phyloP scores from a whole-genome alignment of 768 basidiomycete species.

The Tricholoma sp. region DNA sequence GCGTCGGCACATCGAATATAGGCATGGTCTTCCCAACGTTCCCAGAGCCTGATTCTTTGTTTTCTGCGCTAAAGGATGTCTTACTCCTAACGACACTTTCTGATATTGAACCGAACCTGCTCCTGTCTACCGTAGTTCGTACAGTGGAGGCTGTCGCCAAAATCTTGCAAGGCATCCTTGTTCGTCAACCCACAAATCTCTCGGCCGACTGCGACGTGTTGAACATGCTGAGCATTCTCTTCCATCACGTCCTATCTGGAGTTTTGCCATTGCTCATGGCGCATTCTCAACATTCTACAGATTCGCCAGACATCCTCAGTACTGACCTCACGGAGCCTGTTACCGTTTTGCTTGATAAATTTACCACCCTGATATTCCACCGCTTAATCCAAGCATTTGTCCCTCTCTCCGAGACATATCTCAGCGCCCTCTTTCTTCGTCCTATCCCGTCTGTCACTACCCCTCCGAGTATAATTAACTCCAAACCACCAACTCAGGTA shows the following conservation, averaged over 20 bases:
- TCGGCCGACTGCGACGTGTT: conserved; percentile 15
- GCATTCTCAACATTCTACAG: conserved; percentile 1
- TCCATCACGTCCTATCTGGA: conserved; percentile 14
- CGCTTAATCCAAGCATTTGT: conserved; percentile 13
- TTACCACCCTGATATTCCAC: conserved; percentile 9
- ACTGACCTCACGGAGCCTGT: conserved; percentile 2
- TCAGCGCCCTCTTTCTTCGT: conserved; percentile 10
- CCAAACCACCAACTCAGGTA: conserved; percentile 4
- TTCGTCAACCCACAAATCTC: neutral
- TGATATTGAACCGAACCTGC: conserved; percentile 17
- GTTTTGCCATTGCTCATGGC: conserved; percentile 14
- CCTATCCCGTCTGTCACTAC: neutral
- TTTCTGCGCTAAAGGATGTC: conserved; percentile 25
- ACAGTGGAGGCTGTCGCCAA: conserved; percentile 23
- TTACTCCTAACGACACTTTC: conserved; percentile 22
- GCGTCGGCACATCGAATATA: neutral
- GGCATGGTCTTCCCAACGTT: conserved; percentile 4
- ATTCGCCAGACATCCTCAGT: neutral
- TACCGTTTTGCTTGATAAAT: conserved; percentile 12
- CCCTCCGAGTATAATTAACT: neutral
- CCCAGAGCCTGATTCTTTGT: conserved; percentile 15
- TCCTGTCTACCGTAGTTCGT: conserved; percentile 25
- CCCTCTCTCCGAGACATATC: conserved; percentile 10
- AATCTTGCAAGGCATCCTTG: conserved; percentile 9
- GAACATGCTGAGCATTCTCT: conserved; percentile 11